Base-by-base conservation (phyloP, 495 filamentous ascomycete genomes). In the Tuber calosporum region DNA sequence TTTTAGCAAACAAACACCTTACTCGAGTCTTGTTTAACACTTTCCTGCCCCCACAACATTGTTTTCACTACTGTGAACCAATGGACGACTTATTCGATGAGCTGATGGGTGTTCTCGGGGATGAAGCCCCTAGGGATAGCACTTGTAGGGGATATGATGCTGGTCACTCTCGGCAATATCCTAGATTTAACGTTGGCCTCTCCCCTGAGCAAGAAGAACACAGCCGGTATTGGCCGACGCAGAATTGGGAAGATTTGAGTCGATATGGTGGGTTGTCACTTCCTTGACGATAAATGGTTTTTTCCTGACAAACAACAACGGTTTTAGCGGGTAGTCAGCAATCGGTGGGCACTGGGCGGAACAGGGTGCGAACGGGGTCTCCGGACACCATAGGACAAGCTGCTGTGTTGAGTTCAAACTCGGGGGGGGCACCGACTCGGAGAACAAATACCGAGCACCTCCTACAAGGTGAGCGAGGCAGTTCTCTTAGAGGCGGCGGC, bases 61-160 rank as follows among this genome's bases (percentile, higher is more conserved):
- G 48, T 34, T 62, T 62, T 34, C 26, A 34, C 15, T 6, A 34
- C 34, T 62, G 13, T 13, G 30, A 62, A 13, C 26, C 19, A 11
- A 73, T 73, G 71, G 30, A 38, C 4, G 66, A 73, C 20, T n/a
- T 73, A 5, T 69, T 70, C 34, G 39, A 73, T 45, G 71, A 73
- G 26, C 62, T 69, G 15, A 69, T 73, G 39, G 30, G 11, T 37
- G 26, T 70, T 22, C 40, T 73, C 20, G 38, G 39, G 13, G 71
- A 45, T n/a, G 66, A 41, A 15, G 71, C 11, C 38, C 45, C 58
- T 5, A 30, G 26, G 39, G 67, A 30, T 30, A 34, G 30, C 26
- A 17, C 13, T 15, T 11, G 11, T 26, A 62, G 53, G 2, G 11
- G 1, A 62, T 19, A 19, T 34, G 26, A 62, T 62, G 53, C 53